These are phyloP conservation scores for Globisporangium takayamanum DNA, from an alignment of 352 stramenopile species.

Conservation along the genomic window DNA sequence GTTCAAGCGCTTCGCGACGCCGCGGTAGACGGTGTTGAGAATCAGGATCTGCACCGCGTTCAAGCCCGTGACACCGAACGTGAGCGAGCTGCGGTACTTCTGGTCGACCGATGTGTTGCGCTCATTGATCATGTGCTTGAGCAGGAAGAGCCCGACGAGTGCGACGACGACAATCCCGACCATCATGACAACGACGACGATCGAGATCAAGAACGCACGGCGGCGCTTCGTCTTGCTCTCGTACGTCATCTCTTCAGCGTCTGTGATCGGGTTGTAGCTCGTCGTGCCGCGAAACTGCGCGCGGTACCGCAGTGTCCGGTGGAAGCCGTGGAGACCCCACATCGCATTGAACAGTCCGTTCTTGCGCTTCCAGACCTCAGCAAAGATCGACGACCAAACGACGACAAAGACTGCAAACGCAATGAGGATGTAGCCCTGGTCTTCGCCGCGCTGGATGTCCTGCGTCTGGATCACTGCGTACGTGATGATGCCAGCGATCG, in stretches of 20 bases:
- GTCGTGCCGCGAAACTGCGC: conserved; percentile 82
- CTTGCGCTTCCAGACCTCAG: conserved; percentile 87
- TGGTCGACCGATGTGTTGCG: conserved; percentile 23
- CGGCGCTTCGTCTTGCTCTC: conserved; percentile 51
- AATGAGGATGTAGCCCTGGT: conserved; percentile 66
- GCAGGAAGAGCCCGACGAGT: conserved; percentile 57
- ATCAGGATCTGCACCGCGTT: conserved; percentile 91
- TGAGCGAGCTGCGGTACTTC: conserved; percentile 38
- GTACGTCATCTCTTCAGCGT: conserved; percentile 59
- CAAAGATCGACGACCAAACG: conserved; percentile 84
- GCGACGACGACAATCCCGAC: conserved; percentile 65
- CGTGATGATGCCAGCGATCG: conserved; percentile 73
- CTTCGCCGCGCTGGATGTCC: conserved; percentile 27
- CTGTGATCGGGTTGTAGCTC: conserved; percentile 60
- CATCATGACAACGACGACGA: conserved; percentile 69
- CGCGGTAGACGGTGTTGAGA: conserved; percentile 90
- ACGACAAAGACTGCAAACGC: conserved; percentile 82
- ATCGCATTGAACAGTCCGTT: conserved; percentile 76
- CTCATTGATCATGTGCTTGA: conserved; percentile 74
- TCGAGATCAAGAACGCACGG: conserved; percentile 47
- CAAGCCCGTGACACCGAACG: conserved; percentile 41
- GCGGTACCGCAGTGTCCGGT: conserved; percentile 65
- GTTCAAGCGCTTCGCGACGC: conserved; percentile 90
- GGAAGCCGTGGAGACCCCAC: conserved; percentile 77
- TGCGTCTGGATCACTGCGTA: conserved; percentile 51